A percentile compares a stretch with the other conserved stretches of the same genome.
Conservation (phyloP, 495 filamentous ascomycete species). For the Trichoderma gamsii region DNA sequence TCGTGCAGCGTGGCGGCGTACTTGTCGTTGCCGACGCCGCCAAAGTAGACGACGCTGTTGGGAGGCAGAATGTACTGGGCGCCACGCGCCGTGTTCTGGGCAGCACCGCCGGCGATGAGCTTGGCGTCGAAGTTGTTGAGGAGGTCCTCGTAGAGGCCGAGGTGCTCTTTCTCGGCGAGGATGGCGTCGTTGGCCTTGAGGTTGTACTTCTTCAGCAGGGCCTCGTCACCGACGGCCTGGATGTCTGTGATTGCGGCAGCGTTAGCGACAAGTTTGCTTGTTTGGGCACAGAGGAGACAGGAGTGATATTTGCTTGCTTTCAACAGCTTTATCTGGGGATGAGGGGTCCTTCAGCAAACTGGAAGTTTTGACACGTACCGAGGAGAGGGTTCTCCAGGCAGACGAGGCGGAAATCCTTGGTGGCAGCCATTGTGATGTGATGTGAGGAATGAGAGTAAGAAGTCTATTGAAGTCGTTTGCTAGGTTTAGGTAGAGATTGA, state of each 20-base stretch:
- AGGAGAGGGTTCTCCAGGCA: constrained; percentile 96
- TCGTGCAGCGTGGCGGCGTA: constrained; percentile 79
- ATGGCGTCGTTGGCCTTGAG: constrained; percentile 97
- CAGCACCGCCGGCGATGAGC: constrained; percentile 92
- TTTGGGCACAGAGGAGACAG: not conserved
- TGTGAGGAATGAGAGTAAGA: not conserved
- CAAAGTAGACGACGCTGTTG: constrained; percentile 84
- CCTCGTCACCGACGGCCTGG: constrained; percentile 72
- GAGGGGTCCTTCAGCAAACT: no score
- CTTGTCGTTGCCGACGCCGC: constrained; percentile 87
- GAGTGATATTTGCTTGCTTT: constrained; percentile 7
- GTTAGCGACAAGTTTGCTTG: not conserved
- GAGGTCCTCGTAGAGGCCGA: constrained; percentile 84
- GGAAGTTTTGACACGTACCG: constrained; percentile 48
- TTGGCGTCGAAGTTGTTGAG: constrained; percentile 80
- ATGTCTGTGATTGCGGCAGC: constrained; percentile 57
- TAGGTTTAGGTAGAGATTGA: no score
- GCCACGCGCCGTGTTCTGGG: constrained; percentile 96
- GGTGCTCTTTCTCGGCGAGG: constrained; percentile 86
- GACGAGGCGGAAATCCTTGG: constrained; percentile 73
- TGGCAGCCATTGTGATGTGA: constrained; percentile 55
- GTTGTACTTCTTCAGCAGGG: constrained; percentile 82
- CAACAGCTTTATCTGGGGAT: no score
- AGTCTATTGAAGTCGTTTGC: not conserved
- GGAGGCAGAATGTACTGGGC: constrained; percentile 91